These are phyloP conservation scores for Prunus armeniaca DNA, from an alignment of 306 rosid species.

Conservation along the genomic window DNA sequence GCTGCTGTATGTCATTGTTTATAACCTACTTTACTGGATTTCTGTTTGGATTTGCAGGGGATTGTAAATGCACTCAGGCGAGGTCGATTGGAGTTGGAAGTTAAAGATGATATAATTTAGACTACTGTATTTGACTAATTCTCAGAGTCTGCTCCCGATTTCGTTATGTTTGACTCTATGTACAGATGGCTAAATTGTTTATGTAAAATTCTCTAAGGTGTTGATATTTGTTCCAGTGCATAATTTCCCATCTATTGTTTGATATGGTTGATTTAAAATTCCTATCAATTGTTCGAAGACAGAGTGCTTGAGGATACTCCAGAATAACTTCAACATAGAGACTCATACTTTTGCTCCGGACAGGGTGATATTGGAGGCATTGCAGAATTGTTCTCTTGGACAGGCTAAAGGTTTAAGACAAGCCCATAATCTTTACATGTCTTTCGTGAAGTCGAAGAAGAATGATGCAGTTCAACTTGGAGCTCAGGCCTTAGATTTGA, in stretches of 20 bases:
- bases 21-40: not conserved
- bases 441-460: conserved; percentile 79
- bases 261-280: not conserved
- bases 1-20: not conserved
- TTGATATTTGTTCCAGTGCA: not conserved
- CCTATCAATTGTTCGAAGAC: no score
- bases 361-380: not conserved
- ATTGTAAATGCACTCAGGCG: not conserved
- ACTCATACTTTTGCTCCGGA: no score
- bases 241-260: not conserved
- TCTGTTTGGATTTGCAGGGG: not conserved
- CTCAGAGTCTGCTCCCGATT: not conserved
- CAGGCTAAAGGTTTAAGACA: conserved; percentile 41
- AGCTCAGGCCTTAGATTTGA: conserved; percentile 67
- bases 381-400: no score
- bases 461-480: conserved; percentile 70
- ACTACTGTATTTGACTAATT: not conserved
- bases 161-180: not conserved
- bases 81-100: not conserved
- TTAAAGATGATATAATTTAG: not conserved
- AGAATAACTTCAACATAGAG: no score
- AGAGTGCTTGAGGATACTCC: no score
- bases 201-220: not conserved
- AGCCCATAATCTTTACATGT: conserved; percentile 72
- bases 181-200: conserved; percentile 7